Conservation (phyloP, 306 rosid species). For the Dalbergia oliveri region DNA sequence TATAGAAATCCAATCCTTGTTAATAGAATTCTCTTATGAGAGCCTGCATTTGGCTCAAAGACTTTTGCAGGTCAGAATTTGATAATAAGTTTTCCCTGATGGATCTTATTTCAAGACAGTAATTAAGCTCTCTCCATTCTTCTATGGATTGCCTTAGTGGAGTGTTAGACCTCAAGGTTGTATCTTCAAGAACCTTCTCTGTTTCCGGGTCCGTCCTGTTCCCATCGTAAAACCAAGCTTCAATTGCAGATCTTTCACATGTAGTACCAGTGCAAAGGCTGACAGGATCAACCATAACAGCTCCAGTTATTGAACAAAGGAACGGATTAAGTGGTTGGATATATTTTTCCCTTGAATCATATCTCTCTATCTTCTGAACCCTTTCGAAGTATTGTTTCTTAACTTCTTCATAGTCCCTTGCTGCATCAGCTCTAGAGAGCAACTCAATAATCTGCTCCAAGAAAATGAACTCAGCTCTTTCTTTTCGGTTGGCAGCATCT, state of each 20-base stretch:
- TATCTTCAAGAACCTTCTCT: slow-evolving; percentile 67
- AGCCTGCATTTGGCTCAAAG: slow-evolving; percentile 65
- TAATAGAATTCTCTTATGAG: slow-evolving; percentile 68
- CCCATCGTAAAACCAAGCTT: slow-evolving; percentile 64
- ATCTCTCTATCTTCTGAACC: slow-evolving; percentile 66
- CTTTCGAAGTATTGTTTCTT: slow-evolving; percentile 73
- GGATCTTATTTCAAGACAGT: slow-evolving; percentile 71
- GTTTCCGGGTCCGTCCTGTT: slow-evolving; percentile 70
- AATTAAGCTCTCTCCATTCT: slow-evolving; percentile 89
- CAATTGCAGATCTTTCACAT: slow-evolving; percentile 81
- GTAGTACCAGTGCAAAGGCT: slow-evolving; percentile 91
- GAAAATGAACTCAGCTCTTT: slow-evolving; percentile 72
- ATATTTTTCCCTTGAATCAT: slow-evolving; percentile 61
- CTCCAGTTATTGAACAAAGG: slow-evolving; percentile 58
- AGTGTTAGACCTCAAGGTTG: slow-evolving; percentile 65
- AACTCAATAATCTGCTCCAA: slow-evolving; percentile 81
- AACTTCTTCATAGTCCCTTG: slow-evolving; percentile 82
- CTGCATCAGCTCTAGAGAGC: slow-evolving; percentile 89
- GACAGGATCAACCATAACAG: slow-evolving; percentile 88
- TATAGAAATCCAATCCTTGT: slow-evolving; percentile 84
- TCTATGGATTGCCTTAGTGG: slow-evolving; percentile 78
- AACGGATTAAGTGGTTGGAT: slow-evolving; percentile 72
- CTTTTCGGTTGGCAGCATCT: slow-evolving; percentile 75
- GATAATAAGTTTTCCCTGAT: slow-evolving; percentile 58
- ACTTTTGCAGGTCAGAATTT: slow-evolving; percentile 53